These are phyloP conservation scores for Heliamphora pulchella DNA, from an alignment of 179 eudicot species.

Conservation along the genomic window DNA sequence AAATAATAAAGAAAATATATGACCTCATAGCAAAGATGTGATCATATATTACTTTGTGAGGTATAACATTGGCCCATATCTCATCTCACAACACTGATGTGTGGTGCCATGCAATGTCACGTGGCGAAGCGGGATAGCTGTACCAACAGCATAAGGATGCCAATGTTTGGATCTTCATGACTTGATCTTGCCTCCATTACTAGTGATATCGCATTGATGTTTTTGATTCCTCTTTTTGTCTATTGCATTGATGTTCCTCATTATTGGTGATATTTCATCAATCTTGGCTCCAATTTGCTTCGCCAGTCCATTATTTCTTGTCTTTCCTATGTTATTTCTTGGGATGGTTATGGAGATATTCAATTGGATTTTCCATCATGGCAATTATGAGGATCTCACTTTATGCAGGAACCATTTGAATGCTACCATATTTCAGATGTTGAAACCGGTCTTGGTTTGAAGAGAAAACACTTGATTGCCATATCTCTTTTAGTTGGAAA, in stretches of 20 bases:
- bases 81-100: neutral
- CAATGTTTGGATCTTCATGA: neutral
- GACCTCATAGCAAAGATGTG: no score
- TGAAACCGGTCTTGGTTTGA: conserved; percentile 70
- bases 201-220: neutral
- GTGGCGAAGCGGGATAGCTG: neutral
- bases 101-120: neutral
- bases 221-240: neutral
- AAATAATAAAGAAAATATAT: no score
- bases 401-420: conserved; percentile 81
- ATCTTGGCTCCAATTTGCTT: no score
- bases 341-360: neutral
- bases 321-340: neutral
- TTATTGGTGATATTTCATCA: neutral
- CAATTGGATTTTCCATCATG: conserved; percentile 6
- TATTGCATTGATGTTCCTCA: no score
- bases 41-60: no score
- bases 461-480: conserved; percentile 82
- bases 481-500: conserved; percentile 84
- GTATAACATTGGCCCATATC: neutral
- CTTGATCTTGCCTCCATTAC: conserved; percentile 2
- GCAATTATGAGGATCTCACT: conserved; percentile 10
- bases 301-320: neutral
- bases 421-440: conserved; percentile 76
- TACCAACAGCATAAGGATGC: neutral